A percentile compares a stretch with the other conserved stretches of the same genome.
Conservation (phyloP, 73 alveolate genomes). For the Paramecium sonneborni region DNA sequence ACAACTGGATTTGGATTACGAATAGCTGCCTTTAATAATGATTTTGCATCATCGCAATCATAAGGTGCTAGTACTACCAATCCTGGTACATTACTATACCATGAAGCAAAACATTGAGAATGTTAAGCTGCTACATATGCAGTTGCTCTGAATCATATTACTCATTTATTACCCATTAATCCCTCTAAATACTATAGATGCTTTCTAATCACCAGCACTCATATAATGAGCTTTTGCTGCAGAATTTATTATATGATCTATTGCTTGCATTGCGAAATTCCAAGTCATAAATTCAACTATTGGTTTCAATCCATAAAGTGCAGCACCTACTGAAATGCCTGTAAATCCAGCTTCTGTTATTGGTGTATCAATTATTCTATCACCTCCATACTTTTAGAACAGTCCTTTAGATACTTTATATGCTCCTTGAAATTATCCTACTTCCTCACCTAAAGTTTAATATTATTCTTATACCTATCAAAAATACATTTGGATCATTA, state of each 20-base stretch:
- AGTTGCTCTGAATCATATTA: conserved; percentile 61
- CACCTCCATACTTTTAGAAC: conserved; percentile 79
- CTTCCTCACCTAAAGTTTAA: conserved; percentile 83
- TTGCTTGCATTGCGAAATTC: conserved; percentile 91
- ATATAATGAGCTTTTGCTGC: conserved; percentile 88
- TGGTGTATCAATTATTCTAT: conserved; percentile 89
- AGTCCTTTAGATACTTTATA: conserved; percentile 92
- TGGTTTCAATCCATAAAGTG: conserved; percentile 88
- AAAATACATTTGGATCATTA: conserved; percentile 84
- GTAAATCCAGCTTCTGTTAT: conserved; percentile 93
- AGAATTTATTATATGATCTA: conserved; percentile 88
- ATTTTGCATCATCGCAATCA: conserved; percentile 86
- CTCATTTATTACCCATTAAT: conserved; percentile 74
- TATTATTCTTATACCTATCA: conserved; percentile 53
- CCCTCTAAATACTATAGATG: conserved; percentile 92
- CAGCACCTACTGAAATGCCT: conserved; percentile 93
- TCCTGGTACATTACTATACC: conserved; percentile 93
- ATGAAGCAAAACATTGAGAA: conserved; percentile 90
- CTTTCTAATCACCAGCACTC: conserved; percentile 85
- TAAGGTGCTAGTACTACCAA: conserved; percentile 85
- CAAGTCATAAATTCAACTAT: conserved; percentile 91
- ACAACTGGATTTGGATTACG: conserved; percentile 91
- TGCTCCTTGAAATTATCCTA: conserved; percentile 90
- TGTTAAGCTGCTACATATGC: conserved; percentile 95
- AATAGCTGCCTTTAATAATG: conserved; percentile 86